phyloP scores from a whole-genome alignment of 306 rosid genomes.

The Corylus americana region DNA sequence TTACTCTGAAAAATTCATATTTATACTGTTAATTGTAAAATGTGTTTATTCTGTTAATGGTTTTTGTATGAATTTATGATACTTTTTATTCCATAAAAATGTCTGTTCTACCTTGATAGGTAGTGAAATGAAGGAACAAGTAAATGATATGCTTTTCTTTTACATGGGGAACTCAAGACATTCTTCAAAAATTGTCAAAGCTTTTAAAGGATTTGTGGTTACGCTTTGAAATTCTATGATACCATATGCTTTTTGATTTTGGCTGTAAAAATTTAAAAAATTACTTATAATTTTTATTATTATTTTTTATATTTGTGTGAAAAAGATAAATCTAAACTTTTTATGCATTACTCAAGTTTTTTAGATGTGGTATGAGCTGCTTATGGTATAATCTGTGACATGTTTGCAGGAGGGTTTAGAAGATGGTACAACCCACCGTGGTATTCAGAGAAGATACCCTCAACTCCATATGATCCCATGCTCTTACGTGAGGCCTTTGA shows the following conservation, averaged over 20 bases:
- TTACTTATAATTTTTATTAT: neutral
- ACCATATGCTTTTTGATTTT: neutral
- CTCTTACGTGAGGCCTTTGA: slow-evolving; percentile 76
- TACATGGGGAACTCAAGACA: slow-evolving; percentile 2
- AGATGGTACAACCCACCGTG: slow-evolving; percentile 97
- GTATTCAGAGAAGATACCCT: slow-evolving; percentile 72
- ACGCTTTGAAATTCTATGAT: slow-evolving; percentile 10
- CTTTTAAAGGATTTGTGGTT: neutral
- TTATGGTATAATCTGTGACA: slow-evolving; percentile 21
- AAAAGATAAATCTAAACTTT: neutral
- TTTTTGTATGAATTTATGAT: too few relatives aligned
- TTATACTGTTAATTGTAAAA: neutral
- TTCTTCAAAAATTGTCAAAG: neutral
- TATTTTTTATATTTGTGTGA: neutral
- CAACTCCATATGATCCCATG: slow-evolving; percentile 65
- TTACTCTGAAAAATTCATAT: neutral
- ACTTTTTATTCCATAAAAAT: neutral
- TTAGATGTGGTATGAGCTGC: neutral
- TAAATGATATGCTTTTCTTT: neutral
- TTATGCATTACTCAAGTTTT: neutral
- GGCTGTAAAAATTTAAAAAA: neutral
- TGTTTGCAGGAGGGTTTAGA: slow-evolving; percentile 71
- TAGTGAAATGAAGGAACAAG: neutral
- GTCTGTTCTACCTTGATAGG: neutral
- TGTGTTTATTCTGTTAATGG: neutral